Evolutionary conservation across 306 rosid species (phyloP), one percentile per base, ranked within the genome.

Genomic region (Lablab purpureus): DNA sequence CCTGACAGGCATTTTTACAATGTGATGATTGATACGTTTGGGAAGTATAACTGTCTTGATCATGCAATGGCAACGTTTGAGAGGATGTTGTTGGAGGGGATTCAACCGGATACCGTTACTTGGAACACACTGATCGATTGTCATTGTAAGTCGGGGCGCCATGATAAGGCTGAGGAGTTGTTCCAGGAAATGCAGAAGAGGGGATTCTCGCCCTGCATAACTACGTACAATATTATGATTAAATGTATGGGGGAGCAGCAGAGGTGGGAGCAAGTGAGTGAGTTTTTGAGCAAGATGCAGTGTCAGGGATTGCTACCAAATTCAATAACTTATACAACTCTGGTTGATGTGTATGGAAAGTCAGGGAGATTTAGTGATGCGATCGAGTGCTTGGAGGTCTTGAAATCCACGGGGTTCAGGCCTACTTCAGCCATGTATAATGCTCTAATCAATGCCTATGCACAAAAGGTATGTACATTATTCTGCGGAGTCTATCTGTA

Each of bases 1-100:
- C 98, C 98, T 1, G 97, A 94, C 67, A 84, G 97, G 82, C 93
- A 89, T 76, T 94, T 94, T 73, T 94, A 94, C 87, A 94, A 94
- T 85, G 97, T 94, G 64, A 89, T 94, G 98, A 94, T 92, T 60
- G 98, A 92, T 74, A 90, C 97, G 11, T 90, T 92, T 69, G 98
- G 98, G 40, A 94, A 94, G 85, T 88, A 82, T 55, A 88, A 90
- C 63, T 87, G 97, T 76, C 91, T 94, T 62, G 94, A 94, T 86
- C 97, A 94, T 28, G 98, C 97, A 0, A 87, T 88, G 89, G 81
- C 90, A 1, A 85, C 98, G 2, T 92, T 92, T 6, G 92, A 92
- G 17, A 84, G 92, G 63, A 94, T 92, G 98, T 65, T 90, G 27
- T 88, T 91, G 0, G 94, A 94, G 82, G 92, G 89, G 83, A 90